Conservation (phyloP, 805 yeast genomes). For the Candida odintsovae region DNA sequence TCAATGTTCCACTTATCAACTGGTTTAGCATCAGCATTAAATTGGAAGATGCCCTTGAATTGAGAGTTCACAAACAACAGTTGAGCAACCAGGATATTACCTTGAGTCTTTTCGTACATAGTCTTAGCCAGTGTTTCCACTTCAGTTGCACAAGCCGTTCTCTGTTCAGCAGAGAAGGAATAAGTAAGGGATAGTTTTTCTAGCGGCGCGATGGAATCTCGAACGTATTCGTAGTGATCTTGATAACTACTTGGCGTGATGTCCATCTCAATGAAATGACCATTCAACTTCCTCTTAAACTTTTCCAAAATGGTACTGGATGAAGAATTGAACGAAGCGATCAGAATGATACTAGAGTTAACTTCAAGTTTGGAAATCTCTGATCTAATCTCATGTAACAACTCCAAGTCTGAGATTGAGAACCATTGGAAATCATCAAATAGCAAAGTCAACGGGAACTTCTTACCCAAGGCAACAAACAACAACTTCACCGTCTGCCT, state of each 20-base stretch:
- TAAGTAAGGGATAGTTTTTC: background rate
- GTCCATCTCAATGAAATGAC: slow-evolving; percentile 14
- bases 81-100: slow-evolving; percentile 17
- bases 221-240: background rate
- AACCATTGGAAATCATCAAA: slow-evolving; percentile 44
- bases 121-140: slow-evolving; percentile 13
- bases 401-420: slow-evolving; percentile 25
- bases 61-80: slow-evolving; percentile 11
- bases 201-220: slow-evolving; percentile 9
- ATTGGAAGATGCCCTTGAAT: slow-evolving; percentile 4
- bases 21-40: slow-evolving; percentile 3
- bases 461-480: slow-evolving; percentile 32
- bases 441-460: slow-evolving; percentile 37
- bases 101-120: slow-evolving; percentile 17
- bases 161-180: background rate
- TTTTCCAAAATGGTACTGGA: slow-evolving; percentile 4
- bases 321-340: slow-evolving; percentile 20
- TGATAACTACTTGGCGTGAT: slow-evolving; percentile 11
- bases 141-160: background rate
- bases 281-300: slow-evolving; percentile 16
- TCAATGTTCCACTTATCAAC: slow-evolving; percentile 17
- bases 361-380: slow-evolving; percentile 21
- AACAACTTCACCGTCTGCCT: slow-evolving; percentile 37
- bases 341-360: slow-evolving; percentile 22
- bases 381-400: slow-evolving; percentile 22